Conservation (phyloP, 768 basidiomycete species). For the Lactarius quietus region DNA sequence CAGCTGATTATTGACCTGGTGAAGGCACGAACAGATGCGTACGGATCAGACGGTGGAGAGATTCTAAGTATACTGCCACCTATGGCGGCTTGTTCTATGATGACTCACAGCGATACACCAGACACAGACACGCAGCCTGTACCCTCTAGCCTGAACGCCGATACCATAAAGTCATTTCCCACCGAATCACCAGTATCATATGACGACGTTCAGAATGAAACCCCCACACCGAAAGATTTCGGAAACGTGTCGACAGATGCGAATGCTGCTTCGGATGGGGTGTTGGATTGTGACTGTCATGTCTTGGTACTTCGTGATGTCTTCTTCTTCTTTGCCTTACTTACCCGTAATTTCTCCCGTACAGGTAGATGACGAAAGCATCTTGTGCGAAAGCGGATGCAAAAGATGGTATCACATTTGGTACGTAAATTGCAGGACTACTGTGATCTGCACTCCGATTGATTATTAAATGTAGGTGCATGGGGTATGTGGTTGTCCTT, state of each 20-base stretch:
- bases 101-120: conserved; percentile 15
- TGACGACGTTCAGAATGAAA: conserved; percentile 2
- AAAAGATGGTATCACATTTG: conserved; percentile 73
- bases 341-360: conserved; percentile 9
- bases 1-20: conserved; percentile 38
- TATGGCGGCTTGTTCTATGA: background rate
- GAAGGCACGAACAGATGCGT: conserved; percentile 20
- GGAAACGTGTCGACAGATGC: conserved; percentile 22
- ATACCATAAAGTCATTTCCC: conserved; percentile 42
- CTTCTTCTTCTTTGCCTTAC: background rate
- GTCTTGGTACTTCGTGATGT: conserved; percentile 40
- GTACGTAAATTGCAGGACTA: conserved; percentile 38
- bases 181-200: conserved; percentile 10
- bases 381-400: conserved; percentile 73
- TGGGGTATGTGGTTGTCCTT: conserved; percentile 42
- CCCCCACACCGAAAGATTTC: conserved; percentile 17
- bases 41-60: conserved; percentile 37
- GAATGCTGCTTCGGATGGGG: conserved; percentile 36
- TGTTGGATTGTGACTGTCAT: conserved; percentile 67
- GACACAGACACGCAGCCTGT: conserved; percentile 35
- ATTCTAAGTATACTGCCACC: conserved; percentile 43
- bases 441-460: background rate
- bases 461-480: conserved; percentile 43
- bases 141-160: conserved; percentile 16
- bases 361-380: conserved; percentile 50